phyloP scores from a whole-genome alignment of 441 rosid species.

The Pelargonium fulgidum region DNA sequence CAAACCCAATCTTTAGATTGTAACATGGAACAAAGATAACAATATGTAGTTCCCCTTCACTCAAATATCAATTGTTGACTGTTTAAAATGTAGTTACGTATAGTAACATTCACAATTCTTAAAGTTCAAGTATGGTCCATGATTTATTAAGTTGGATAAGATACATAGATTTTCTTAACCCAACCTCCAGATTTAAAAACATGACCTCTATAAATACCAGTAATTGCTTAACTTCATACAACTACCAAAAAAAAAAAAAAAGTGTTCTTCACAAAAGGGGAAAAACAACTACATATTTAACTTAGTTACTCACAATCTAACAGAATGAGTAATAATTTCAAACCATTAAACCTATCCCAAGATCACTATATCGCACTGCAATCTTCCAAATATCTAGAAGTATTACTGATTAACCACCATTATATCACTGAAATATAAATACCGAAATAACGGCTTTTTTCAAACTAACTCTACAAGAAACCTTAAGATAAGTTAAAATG shows the following conservation, averaged over 20 bases:
- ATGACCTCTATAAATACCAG: background rate
- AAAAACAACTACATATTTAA: background rate
- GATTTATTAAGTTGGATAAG: background rate
- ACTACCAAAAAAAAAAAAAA: background rate
- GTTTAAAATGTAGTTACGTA: background rate
- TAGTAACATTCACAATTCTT: background rate
- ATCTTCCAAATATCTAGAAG: slow-evolving; percentile 1
- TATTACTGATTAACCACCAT: background rate
- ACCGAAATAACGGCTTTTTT: background rate
- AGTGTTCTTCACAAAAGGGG: background rate
- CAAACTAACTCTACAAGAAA: background rate
- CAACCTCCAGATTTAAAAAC: background rate
- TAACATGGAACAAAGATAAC: background rate
- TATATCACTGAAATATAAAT: background rate
- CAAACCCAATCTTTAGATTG: background rate
- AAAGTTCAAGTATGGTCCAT: slow-evolving; percentile 1
- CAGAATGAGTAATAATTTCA: background rate
- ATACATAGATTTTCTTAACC: background rate
- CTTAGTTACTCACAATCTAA: background rate
- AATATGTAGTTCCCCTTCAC: background rate
- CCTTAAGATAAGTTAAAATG: background rate
- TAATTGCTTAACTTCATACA: background rate
- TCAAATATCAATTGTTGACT: background rate
- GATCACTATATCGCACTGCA: background rate
- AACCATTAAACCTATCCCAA: background rate